A percentile compares a stretch with the other conserved stretches of the same genome.
These are phyloP conservation scores for Talaromyces amestolkiae DNA, from an alignment of 2,329 filamentous ascomycete genomes.

Conservation along the genomic window DNA sequence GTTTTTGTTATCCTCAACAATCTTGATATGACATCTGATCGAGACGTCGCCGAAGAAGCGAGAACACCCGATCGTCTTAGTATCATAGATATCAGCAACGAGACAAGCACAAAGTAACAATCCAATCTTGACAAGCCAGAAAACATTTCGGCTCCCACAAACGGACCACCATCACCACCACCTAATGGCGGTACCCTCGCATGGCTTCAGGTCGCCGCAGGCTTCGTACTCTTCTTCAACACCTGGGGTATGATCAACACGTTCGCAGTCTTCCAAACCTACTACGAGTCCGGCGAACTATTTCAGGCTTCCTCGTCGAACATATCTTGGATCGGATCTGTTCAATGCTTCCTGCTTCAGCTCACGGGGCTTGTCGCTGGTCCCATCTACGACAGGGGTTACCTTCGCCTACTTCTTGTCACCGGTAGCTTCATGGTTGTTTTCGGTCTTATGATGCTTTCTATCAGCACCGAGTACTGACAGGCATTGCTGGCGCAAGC, in stretches of 20 bases:
- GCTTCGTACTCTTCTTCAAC: slow-evolving; percentile 31
- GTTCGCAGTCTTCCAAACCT: slow-evolving; percentile 51
- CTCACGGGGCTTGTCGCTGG: slow-evolving; percentile 49
- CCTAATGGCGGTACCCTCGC: slow-evolving; percentile 33
- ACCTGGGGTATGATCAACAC: slow-evolving; percentile 44
- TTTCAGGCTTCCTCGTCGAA: slow-evolving; percentile 36
- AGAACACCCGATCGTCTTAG: background rate
- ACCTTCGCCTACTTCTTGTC: slow-evolving; percentile 42
- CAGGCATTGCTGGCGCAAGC: slow-evolving; percentile 53
- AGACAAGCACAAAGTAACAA: background rate
- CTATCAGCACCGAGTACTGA: slow-evolving; percentile 30
- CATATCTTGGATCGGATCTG: slow-evolving; percentile 51
- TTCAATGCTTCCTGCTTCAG: slow-evolving; percentile 51
- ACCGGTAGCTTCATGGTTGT: slow-evolving; percentile 43
- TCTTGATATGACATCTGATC: background rate
- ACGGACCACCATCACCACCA: slow-evolving; percentile 22
- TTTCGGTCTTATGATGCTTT: slow-evolving; percentile 21
- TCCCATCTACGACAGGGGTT: slow-evolving; percentile 50
- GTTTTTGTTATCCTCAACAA: background rate
- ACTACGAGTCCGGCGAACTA: slow-evolving; percentile 44
- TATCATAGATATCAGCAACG: background rate
- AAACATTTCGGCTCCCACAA: background rate
- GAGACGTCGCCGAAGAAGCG: background rate
- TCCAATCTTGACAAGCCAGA: background rate
- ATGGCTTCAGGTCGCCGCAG: slow-evolving; percentile 33